Evolutionary conservation across 2,329 filamentous ascomycete species (phyloP), one percentile per base, ranked within the genome.

Genomic region (Chaetomiaceae sp.): DNA sequence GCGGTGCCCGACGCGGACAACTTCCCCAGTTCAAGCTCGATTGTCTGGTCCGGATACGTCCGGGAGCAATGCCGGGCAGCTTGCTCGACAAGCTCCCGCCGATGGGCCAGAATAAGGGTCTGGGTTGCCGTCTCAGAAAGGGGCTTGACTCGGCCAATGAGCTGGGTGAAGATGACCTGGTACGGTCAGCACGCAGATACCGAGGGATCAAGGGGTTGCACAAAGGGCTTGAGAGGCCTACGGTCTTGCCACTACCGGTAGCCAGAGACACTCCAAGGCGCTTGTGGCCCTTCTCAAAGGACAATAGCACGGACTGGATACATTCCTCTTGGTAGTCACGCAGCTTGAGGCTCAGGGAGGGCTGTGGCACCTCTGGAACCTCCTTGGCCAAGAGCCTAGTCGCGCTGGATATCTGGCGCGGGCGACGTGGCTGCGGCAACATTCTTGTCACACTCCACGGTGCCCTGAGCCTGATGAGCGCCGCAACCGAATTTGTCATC

Each of bases 21-120:
- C 36, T 76, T 78, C 27, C 86, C 89, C 89, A 97, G 95, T 64
- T 98, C 93, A 46, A 98, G 83, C 51, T 97, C 91, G 35, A 97
- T 80, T 4, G 65, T 78, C 63, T 88, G 88, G 34, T 79, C 67
- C 0, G 91, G 91, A 58, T 98, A 97, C 4, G 87, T 80, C 50
- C 76, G 75, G 34, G 73, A 75, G 63, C 93, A 97, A 65, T 98
- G 93, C 3, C 78, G 76, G 9, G 88, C 88, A 3, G 93, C 93
- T 68, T 98, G 93, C 62, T 97, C 88, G 22, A 97, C 89, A 2
- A 98, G 79, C 67, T 98, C 93, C 39, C 88, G 82, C 22, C 93
- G 83, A 65, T 98, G 93, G 14, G 89, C 93, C 35, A 98, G 73
- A 53, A 98, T 94, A 48, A 98, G 75, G 0, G 91, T 95, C 62